A percentile compares a stretch with the other conserved stretches of the same genome.
Evolutionary conservation across 2,329 filamentous ascomycete genomes (phyloP).

Genomic region (Monilinia fructicola): DNA sequence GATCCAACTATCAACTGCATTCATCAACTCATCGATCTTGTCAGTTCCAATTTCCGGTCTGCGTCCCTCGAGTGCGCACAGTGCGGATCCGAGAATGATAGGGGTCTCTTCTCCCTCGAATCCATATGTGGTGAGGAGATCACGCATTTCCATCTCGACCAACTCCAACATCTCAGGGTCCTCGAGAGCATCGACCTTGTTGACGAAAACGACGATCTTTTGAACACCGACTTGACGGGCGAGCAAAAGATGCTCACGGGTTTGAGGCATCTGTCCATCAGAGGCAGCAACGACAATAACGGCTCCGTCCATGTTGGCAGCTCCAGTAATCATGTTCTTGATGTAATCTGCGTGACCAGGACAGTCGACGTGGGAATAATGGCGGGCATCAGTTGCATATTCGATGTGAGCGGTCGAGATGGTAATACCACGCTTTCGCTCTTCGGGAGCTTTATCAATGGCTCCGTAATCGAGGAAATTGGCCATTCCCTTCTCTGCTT

Average conservation of each 20-base stretch:
- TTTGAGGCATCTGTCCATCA: conserved; percentile 99
- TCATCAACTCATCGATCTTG: conserved; percentile 89
- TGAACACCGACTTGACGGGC: conserved; percentile 98
- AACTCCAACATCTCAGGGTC: conserved; percentile 99
- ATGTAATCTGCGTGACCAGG: conserved; percentile 99
- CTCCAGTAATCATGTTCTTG: conserved; percentile 99
- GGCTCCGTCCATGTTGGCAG: conserved; percentile 98
- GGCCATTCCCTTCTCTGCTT: conserved; percentile 90
- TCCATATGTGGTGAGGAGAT: conserved; percentile 86
- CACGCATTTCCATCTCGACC: conserved; percentile 99
- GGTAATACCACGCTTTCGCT: conserved; percentile 99
- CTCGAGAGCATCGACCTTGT: conserved; percentile 97
- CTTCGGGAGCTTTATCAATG: conserved; percentile 98
- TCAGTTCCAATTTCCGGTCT: conserved; percentile 79
- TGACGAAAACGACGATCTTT: conserved; percentile 98
- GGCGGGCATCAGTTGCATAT: conserved; percentile 88
- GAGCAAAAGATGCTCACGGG: conserved; percentile 94
- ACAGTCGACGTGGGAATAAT: conserved; percentile 99
- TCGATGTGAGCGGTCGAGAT: conserved; percentile 98
- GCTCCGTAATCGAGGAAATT: conserved; percentile 95
- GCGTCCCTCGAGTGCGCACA: conserved; percentile 88
- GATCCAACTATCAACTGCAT: conserved; percentile 92
- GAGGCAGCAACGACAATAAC: conserved; percentile 98
- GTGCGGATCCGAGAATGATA: conserved; percentile 93
- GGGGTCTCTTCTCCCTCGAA: conserved; percentile 98